Base-by-base conservation (phyloP, 2,329 filamentous ascomycete genomes). In the Aspergillus sp. region DNA sequence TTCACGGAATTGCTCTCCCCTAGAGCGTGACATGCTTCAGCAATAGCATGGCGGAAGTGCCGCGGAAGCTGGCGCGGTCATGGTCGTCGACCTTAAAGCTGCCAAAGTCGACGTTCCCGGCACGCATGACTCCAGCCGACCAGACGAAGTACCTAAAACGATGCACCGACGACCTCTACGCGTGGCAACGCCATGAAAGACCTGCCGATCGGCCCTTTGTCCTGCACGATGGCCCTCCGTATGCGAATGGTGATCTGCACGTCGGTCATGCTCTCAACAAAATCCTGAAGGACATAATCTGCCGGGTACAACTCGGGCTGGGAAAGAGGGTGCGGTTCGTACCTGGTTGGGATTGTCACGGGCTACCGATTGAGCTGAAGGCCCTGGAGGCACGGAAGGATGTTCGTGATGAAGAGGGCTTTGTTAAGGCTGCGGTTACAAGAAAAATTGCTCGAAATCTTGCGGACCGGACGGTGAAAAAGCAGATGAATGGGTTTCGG, bases 321-420 rank as follows among this genome's bases (percentile, higher is more conserved):
- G 95, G 91, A 17, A 87, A 84, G 64, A 82, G 85, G 61, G 87
- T 98, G 34, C 81, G 86, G 39, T 99, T 96, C 69, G 81, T 92
- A 15, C 95, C 95, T 2, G 93, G 95, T 45, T 99, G 95, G 95
- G 96, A 99, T 72, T 99, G 95, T 64, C 95, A 99, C 79, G 95
- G 95, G 0, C 82, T 99, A 48, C 95, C 95, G 1, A 99, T 99
- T 69, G 95, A 99, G 80, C 83, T 98, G 66, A 99, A 98, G 76
- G 95, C 93, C 22, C 82, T 99, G 15, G 89, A 89, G 66, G 70
- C 75, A n/a, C 68, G 76, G 68, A 80, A 71, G 70, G 78, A 67
- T 64, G 68, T 67, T 36, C 70, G 60, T 6, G 51, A 54, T 3
- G 47, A 55, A 5, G 60, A 62, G 26, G 66, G 65, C 8, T 61